These are phyloP conservation scores for Boletellus emodensis DNA, from an alignment of 768 basidiomycete species.

Conservation along the genomic window DNA sequence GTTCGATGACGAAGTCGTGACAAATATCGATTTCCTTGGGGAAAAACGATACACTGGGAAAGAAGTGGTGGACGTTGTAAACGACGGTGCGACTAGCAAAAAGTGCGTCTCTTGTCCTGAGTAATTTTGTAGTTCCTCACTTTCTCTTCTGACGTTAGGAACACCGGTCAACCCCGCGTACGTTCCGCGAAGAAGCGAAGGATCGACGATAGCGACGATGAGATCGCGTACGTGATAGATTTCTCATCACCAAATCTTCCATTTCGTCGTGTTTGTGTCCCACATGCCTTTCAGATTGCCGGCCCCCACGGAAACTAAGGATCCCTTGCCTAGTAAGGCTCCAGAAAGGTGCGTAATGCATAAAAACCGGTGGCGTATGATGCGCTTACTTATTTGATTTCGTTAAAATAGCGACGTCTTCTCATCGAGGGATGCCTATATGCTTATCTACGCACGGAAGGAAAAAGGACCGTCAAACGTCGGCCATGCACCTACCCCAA, in stretches of 20 bases:
- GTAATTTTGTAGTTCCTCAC: neutral
- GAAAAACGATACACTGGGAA: slow-evolving; percentile 37
- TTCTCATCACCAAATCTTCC: slow-evolving; percentile 13
- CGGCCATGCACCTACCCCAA: slow-evolving; percentile 14
- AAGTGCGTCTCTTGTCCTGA: slow-evolving; percentile 22
- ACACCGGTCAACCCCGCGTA: slow-evolving; percentile 31
- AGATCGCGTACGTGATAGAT: slow-evolving; percentile 31
- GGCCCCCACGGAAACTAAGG: slow-evolving; percentile 17
- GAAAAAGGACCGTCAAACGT: slow-evolving; percentile 13
- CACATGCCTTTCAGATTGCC: slow-evolving; percentile 18
- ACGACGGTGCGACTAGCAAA: slow-evolving; percentile 20
- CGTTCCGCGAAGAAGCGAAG: slow-evolving; percentile 46
- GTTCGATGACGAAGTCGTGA: slow-evolving; percentile 88
- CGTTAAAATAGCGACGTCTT: slow-evolving; percentile 40
- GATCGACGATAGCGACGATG: slow-evolving; percentile 60
- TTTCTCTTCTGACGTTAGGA: slow-evolving; percentile 14
- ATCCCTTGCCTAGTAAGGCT: slow-evolving; percentile 20
- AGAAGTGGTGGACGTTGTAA: slow-evolving; percentile 28
- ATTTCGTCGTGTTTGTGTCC: slow-evolving; percentile 15
- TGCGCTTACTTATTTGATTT: slow-evolving; percentile 20
- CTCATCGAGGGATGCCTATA: slow-evolving; percentile 86
- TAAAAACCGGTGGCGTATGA: slow-evolving; percentile 51
- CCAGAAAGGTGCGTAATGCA: slow-evolving; percentile 78
- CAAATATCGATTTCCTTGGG: slow-evolving; percentile 52
- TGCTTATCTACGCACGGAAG: slow-evolving; percentile 81